phyloP scores from a whole-genome alignment of 768 basidiomycete genomes.

The Rhizopogon vulgaris region DNA sequence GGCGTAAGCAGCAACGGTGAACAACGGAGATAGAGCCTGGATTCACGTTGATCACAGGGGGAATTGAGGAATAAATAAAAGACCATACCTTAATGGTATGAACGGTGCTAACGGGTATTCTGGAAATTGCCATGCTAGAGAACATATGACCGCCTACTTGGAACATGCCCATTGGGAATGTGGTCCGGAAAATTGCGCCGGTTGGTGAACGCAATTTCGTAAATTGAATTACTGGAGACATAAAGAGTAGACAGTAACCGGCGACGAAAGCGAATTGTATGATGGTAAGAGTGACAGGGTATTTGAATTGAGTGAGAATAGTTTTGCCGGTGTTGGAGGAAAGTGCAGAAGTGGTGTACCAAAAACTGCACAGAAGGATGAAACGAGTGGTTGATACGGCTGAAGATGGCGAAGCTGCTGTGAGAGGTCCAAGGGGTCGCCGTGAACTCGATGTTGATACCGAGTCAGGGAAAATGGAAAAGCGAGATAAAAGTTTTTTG shows the following conservation, averaged over 20 bases:
- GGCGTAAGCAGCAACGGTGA: conserved; percentile 95
- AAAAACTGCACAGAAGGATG: conserved; percentile 76
- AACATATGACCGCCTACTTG: conserved; percentile 98
- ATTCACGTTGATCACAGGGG: conserved; percentile 2
- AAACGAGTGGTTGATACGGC: conserved; percentile 43
- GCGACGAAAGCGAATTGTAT: conserved; percentile 97
- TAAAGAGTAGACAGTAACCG: conserved; percentile 76
- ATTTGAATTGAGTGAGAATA: conserved; percentile 88
- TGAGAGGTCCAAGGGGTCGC: conserved; percentile 14
- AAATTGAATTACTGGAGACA: conserved; percentile 67
- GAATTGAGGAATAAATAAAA: background rate
- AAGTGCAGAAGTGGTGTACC: conserved; percentile 91
- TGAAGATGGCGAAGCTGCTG: conserved; percentile 10
- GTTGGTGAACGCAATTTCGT: conserved; percentile 68
- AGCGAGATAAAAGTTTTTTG: conserved; percentile 14
- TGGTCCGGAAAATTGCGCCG: conserved; percentile 63
- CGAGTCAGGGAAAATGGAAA: conserved; percentile 7
- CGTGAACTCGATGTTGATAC: conserved; percentile 21
- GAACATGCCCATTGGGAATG: conserved; percentile 94
- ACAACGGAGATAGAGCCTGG: conserved; percentile 92
- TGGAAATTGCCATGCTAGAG: conserved; percentile 93
- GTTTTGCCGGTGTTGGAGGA: conserved; percentile 96
- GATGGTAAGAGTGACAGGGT: conserved; percentile 95
- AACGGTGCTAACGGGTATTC: conserved; percentile 95
- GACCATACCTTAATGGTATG: conserved; percentile 92